phyloP scores from a whole-genome alignment of 805 yeast species.

The Priceomyces haplophilus region DNA sequence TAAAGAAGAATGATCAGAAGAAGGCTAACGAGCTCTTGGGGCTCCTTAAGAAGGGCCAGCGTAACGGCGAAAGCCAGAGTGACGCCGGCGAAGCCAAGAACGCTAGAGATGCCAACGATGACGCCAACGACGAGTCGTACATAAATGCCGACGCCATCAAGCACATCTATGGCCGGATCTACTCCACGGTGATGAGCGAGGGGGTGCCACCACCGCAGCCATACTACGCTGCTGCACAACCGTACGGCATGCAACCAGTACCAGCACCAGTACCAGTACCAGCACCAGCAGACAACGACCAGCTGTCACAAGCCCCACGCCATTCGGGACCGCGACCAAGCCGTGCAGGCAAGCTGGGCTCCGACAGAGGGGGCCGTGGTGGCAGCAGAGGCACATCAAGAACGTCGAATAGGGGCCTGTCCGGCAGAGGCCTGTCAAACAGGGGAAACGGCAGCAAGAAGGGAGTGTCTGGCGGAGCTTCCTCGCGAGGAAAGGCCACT shows the following conservation, averaged over 20 bases:
- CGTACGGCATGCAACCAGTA: conserved; percentile 6
- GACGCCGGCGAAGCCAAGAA: conserved; percentile 1
- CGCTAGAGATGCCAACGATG: conserved; percentile 14
- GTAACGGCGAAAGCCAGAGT: too few species aligned
- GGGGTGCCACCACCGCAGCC: conserved; percentile 19
- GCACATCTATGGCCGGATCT: conserved; percentile 43
- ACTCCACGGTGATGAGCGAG: conserved; percentile 41
- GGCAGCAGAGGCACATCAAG: neutral
- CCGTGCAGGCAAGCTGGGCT: conserved; percentile 18
- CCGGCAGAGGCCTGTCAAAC: neutral
- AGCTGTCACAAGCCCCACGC: too few species aligned
- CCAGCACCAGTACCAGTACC: neutral
- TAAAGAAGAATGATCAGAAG: conserved; percentile 9
- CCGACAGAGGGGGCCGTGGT: conserved; percentile 16
- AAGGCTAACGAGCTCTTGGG: conserved; percentile 3
- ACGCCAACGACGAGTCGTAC: conserved; percentile 11
- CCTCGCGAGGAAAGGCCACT: neutral
- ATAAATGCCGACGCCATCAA: conserved; percentile 32
- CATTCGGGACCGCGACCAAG: conserved; percentile 13
- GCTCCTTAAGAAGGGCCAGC: neutral
- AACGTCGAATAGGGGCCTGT: too few species aligned
- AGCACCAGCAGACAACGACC: too few species aligned
- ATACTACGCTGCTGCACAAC: conserved; percentile 4
- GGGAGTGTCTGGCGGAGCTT: too few species aligned
- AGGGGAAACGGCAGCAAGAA: conserved; percentile 1